phyloP scores from a whole-genome alignment of 1,284 basidiomycete species.

The Tilletia setariae region DNA sequence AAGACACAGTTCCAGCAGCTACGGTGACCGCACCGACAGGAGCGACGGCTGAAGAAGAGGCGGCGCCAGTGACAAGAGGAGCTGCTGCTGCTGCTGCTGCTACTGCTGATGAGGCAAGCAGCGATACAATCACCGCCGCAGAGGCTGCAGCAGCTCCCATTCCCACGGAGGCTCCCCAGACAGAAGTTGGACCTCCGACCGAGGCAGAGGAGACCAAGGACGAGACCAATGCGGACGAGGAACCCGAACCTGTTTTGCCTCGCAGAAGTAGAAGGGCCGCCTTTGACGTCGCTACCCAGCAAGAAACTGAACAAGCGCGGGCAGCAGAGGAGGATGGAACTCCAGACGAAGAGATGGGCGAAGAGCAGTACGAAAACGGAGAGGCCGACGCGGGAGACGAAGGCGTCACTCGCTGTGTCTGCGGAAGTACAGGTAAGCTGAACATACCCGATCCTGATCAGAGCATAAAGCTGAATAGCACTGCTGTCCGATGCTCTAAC shows the following conservation, averaged over 20 bases:
- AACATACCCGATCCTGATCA: not conserved
- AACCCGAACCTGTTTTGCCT: conserved; percentile 1
- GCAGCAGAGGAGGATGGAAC: conserved; percentile 19
- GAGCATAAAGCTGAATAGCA: conserved; percentile 18
- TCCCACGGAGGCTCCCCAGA: not conserved
- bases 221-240: not conserved
- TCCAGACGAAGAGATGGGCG: conserved; percentile 25
- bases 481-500: not conserved
- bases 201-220: not conserved
- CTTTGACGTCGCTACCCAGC: not conserved
- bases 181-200: not conserved
- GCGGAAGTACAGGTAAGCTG: conserved; percentile 77
- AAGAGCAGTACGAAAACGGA: conserved; percentile 47
- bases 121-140: not conserved
- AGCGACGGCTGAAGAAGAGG: not conserved
- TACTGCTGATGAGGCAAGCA: not conserved
- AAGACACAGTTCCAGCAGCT: not conserved
- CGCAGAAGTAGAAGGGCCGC: conserved; percentile 5
- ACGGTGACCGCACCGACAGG: not conserved
- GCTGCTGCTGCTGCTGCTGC: not conserved
- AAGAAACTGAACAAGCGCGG: conserved; percentile 17
- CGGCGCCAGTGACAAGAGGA: not conserved
- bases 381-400: conserved; percentile 65
- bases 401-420: conserved; percentile 88
- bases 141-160: not conserved